A percentile compares a stretch with the other conserved stretches of the same genome.
Conservation (phyloP, 2,329 filamentous ascomycete species). For the Fusarium gaditjirri region DNA sequence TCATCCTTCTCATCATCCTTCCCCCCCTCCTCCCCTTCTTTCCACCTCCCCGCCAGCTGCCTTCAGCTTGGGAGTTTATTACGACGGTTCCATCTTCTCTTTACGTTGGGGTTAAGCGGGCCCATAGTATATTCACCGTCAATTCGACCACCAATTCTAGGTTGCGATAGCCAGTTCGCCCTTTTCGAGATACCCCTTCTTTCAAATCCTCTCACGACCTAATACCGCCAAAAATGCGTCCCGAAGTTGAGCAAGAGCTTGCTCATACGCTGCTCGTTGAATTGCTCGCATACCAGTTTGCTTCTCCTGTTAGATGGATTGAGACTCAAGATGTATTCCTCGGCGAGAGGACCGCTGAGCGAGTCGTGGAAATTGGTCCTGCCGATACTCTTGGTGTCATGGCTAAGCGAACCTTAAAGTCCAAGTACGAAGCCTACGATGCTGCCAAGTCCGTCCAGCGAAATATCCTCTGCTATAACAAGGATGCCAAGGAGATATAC, state of each 20-base stretch:
- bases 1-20: slow-evolving; percentile 29
- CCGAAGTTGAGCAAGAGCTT: slow-evolving; percentile 99
- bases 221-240: slow-evolving; percentile 77
- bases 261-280: slow-evolving; percentile 98
- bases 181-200: slow-evolving; percentile 47
- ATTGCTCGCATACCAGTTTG: slow-evolving; percentile 98
- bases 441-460: slow-evolving; percentile 95
- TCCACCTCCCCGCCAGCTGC: slow-evolving; percentile 41
- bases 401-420: slow-evolving; percentile 94
- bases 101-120: slow-evolving; percentile 43
- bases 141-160: slow-evolving; percentile 40
- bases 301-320: slow-evolving; percentile 99
- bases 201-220: slow-evolving; percentile 42
- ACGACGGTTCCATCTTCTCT: slow-evolving; percentile 41
- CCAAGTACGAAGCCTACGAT: slow-evolving; percentile 99
- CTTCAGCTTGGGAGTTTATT: slow-evolving; percentile 42
- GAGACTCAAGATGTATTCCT: slow-evolving; percentile 99
- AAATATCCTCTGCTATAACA: slow-evolving; percentile 99
- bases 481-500: slow-evolving; percentile 99
- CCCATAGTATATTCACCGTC: slow-evolving; percentile 40
- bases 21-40: slow-evolving; percentile 19
- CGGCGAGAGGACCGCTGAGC: slow-evolving; percentile 93
- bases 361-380: slow-evolving; percentile 96
- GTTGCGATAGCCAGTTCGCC: slow-evolving; percentile 42
- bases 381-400: slow-evolving; percentile 97